phyloP scores from a whole-genome alignment of 306 rosid species.

The Inga oerstediana region DNA sequence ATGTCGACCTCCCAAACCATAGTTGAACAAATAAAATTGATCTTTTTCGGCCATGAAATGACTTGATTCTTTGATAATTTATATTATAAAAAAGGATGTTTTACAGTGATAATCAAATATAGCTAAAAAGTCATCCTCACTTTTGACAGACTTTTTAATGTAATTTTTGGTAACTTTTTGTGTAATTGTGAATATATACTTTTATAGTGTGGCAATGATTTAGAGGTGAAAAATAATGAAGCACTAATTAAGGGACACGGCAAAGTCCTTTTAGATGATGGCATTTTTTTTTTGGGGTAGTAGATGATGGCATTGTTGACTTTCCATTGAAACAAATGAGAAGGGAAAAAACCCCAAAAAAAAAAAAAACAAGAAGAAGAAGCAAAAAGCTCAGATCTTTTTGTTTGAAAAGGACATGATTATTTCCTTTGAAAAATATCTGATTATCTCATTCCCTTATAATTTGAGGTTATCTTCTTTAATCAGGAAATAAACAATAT shows the following conservation, averaged over 20 bases:
- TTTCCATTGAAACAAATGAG: background rate
- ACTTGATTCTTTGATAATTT: background rate
- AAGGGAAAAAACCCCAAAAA: background rate
- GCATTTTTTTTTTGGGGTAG: no score
- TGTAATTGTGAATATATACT: background rate
- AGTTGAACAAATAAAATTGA: background rate
- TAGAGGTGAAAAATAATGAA: background rate
- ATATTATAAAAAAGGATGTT: background rate
- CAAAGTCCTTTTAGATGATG: background rate
- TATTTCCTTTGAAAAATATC: background rate
- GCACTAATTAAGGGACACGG: background rate
- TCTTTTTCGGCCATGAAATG: background rate
- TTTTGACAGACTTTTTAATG: background rate
- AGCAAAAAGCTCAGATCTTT: background rate
- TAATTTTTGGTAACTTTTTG: background rate
- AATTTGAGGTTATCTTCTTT: background rate
- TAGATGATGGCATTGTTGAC: conserved; percentile 8
- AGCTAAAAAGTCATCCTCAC: background rate
- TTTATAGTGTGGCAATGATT: background rate
- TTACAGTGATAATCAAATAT: background rate
- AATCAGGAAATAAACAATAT: conserved; percentile 14
- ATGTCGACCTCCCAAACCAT: background rate
- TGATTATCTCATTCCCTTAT: conserved; percentile 19
- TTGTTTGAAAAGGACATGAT: conserved; percentile 28
- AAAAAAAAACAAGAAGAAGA: background rate